Evolutionary conservation across 1,284 basidiomycete genomes (phyloP).

Genomic region (Porogramme epimiltina): DNA sequence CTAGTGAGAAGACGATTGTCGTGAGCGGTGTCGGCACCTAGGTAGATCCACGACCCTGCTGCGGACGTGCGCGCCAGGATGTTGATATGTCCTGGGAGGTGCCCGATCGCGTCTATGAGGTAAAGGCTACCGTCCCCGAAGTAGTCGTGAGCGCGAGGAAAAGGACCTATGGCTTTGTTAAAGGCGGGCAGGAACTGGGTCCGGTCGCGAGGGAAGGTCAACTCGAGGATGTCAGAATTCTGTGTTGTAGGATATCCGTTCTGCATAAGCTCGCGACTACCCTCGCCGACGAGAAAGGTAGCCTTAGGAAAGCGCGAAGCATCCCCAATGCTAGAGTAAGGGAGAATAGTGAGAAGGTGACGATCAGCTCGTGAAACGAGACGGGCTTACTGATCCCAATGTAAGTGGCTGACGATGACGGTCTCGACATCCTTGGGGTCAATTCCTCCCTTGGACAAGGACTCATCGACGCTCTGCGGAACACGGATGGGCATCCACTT

Average conservation of each 20-base stretch:
- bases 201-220: constrained; percentile 45
- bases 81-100: constrained; percentile 54
- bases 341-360: no score
- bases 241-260: constrained; percentile 44
- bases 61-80: constrained; percentile 55
- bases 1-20: constrained; percentile 52
- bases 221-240: constrained; percentile 33
- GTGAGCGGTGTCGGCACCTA: constrained; percentile 59
- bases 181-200: constrained; percentile 39
- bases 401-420: no score
- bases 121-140: constrained; percentile 59
- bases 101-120: constrained; percentile 55
- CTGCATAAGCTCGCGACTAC: constrained; percentile 34
- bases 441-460: no score
- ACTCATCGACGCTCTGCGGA: no score
- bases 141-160: constrained; percentile 51
- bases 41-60: constrained; percentile 55
- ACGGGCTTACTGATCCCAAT: no score
- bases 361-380: no score
- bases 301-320: no score
- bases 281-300: constrained; percentile 48
- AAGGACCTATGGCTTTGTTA: constrained; percentile 46
- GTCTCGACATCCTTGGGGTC: no score
- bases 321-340: no score
- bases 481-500: no score